These are phyloP conservation scores for Boletus speciosus DNA, from an alignment of 768 basidiomycete species.

Conservation along the genomic window DNA sequence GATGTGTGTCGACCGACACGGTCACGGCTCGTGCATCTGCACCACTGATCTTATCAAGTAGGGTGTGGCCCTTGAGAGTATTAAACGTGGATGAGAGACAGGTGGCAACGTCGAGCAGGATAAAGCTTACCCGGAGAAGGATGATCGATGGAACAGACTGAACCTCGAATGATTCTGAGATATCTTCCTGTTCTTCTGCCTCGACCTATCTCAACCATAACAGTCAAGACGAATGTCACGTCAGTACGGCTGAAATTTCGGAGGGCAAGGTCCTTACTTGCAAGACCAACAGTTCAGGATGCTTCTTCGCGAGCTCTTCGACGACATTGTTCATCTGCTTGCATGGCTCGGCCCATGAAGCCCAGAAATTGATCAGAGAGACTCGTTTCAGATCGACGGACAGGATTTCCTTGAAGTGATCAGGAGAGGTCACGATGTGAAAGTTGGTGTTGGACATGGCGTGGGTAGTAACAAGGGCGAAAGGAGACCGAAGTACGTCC, in stretches of 20 bases:
- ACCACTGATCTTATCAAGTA: constrained; percentile 75
- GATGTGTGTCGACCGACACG: constrained; percentile 56
- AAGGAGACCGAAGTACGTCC: background rate
- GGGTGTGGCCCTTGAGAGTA: constrained; percentile 71
- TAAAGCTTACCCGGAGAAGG: constrained; percentile 63
- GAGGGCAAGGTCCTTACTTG: constrained; percentile 44
- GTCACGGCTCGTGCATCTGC: constrained; percentile 72
- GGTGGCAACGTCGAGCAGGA: background rate
- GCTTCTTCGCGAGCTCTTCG: constrained; percentile 66
- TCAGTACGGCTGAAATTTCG: background rate
- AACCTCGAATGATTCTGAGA: constrained; percentile 89
- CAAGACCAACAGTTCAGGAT: constrained; percentile 66
- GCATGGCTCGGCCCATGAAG: constrained; percentile 90
- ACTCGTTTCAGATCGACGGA: constrained; percentile 73
- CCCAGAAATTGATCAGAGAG: constrained; percentile 93
- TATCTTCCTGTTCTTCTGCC: constrained; percentile 75
- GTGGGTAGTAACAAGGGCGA: background rate
- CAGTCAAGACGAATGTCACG: background rate
- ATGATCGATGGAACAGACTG: constrained; percentile 85
- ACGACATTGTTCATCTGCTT: constrained; percentile 83
- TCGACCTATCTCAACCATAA: constrained; percentile 53
- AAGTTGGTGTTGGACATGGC: constrained; percentile 37
- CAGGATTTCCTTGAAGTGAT: constrained; percentile 72
- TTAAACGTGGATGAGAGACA: background rate
- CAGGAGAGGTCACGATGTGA: constrained; percentile 52